Percentiles rank a stretch among this genome's conserved stretches.
Evolutionary conservation across 1,139 yeast species (phyloP).

Genomic region (Dujonia santamariae): DNA sequence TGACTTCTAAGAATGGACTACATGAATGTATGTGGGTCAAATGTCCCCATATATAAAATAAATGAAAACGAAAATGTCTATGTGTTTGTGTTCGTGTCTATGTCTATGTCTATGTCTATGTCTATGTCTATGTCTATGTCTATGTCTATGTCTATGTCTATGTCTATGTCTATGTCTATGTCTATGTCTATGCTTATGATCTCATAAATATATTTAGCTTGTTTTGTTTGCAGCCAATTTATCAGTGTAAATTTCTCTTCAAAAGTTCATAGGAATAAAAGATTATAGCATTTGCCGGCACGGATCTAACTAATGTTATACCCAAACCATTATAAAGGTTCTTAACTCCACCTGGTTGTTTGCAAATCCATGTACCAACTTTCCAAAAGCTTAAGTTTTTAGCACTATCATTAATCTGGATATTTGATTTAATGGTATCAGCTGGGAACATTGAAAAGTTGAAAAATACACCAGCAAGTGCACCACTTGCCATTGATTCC

Average conservation of each 20-base stretch:
- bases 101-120: no score
- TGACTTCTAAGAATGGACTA: constrained; percentile 18
- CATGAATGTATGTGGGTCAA: no score
- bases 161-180: no score
- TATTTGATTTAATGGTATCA: constrained; percentile 83
- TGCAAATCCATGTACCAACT: constrained; percentile 28
- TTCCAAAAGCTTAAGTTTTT: constrained; percentile 29
- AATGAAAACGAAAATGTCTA: no score
- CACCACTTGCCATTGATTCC: constrained; percentile 72
- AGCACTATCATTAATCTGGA: constrained; percentile 61
- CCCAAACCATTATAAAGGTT: constrained; percentile 86
- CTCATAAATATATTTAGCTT: no score
- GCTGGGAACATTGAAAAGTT: constrained; percentile 82
- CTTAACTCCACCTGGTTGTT: constrained; percentile 50
- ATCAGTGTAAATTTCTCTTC: constrained; percentile 35
- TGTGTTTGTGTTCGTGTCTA: no score
- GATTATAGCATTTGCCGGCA: constrained; percentile 87
- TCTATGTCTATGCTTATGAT: no score
- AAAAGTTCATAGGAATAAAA: constrained; percentile 75
- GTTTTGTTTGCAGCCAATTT: neutral
- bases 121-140: no score
- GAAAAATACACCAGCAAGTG: constrained; percentile 79
- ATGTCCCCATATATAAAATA: no score
- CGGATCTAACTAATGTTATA: constrained; percentile 74
- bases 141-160: no score